phyloP scores from a whole-genome alignment of 164 flowering plant genomes.

The Nymphaea colorata region DNA sequence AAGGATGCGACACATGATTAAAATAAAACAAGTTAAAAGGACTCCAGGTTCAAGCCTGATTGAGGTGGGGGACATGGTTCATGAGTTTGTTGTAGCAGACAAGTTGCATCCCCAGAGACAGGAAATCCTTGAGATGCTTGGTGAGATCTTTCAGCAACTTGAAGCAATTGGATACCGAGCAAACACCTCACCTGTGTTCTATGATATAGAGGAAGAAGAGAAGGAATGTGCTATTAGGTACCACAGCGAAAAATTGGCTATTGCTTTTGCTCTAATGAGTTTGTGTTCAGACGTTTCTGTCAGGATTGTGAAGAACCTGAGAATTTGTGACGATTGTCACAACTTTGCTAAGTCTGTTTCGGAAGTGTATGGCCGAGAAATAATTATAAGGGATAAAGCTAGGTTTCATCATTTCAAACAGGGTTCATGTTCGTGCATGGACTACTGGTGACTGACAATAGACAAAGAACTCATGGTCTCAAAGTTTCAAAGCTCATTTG shows the following conservation, averaged over 20 bases:
- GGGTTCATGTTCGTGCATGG: constrained; percentile 15
- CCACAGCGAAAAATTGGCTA: constrained; percentile 12
- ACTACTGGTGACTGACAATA: constrained; percentile 13
- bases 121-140: constrained; percentile 10
- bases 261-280: constrained; percentile 12
- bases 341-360: constrained; percentile 11
- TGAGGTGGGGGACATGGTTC: constrained; percentile 10
- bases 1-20: constrained; percentile 9
- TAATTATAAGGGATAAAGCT: constrained; percentile 13
- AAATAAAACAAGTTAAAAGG: constrained; percentile 7
- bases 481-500: neutral
- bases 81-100: constrained; percentile 18
- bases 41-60: constrained; percentile 17
- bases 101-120: constrained; percentile 8
- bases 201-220: constrained; percentile 19
- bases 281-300: constrained; percentile 12
- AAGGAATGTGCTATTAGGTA: constrained; percentile 15
- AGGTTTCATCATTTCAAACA: constrained; percentile 17
- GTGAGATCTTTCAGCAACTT: constrained; percentile 8
- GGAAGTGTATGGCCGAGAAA: constrained; percentile 12
- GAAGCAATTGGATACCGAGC: constrained; percentile 12
- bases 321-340: constrained; percentile 15
- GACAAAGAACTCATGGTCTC: neutral
- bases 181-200: constrained; percentile 8
- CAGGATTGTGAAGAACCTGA: constrained; percentile 17